phyloP scores from a whole-genome alignment of 2,329 filamentous ascomycete species.

The Claviceps lovelessii region DNA sequence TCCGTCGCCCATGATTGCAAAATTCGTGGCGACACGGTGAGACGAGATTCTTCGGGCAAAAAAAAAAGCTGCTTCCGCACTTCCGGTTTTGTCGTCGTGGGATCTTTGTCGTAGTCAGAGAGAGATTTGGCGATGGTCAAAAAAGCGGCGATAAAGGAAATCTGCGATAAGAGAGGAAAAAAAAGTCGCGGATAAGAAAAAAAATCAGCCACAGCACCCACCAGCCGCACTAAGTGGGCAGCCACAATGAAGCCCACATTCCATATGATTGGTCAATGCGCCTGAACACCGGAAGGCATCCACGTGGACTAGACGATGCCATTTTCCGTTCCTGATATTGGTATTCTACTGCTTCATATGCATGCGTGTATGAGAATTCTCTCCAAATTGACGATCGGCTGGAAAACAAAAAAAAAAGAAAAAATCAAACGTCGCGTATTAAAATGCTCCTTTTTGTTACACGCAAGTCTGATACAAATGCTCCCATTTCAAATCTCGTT shows the following conservation, averaged over 20 bases:
- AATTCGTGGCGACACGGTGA: background rate
- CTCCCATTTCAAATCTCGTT: too few relatives aligned
- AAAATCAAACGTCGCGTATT: too few relatives aligned
- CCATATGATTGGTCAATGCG: background rate
- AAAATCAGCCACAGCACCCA: background rate
- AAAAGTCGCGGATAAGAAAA: slow-evolving; percentile 6
- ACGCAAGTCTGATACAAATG: too few relatives aligned
- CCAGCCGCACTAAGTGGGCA: background rate
- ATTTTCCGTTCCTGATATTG: too few relatives aligned
- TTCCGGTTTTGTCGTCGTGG: background rate
- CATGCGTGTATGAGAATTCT: too few relatives aligned
- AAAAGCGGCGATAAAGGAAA: slow-evolving; percentile 4
- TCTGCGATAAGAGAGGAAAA: slow-evolving; percentile 7
- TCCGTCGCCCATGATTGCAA: slow-evolving; percentile 19
- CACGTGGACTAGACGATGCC: too few relatives aligned
- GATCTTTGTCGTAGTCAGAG: background rate
- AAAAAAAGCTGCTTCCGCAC: background rate
- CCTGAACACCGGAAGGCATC: background rate
- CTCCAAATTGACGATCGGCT: too few relatives aligned
- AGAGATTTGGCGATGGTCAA: background rate
- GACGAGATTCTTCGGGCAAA: background rate
- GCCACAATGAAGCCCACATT: background rate
- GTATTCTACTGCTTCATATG: too few relatives aligned
- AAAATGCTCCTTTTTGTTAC: too few relatives aligned
- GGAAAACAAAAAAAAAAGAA: too few relatives aligned